Evolutionary conservation across 2,329 filamentous ascomycete genomes (phyloP).

Genomic region (Ascochyta viciae-villosae): DNA sequence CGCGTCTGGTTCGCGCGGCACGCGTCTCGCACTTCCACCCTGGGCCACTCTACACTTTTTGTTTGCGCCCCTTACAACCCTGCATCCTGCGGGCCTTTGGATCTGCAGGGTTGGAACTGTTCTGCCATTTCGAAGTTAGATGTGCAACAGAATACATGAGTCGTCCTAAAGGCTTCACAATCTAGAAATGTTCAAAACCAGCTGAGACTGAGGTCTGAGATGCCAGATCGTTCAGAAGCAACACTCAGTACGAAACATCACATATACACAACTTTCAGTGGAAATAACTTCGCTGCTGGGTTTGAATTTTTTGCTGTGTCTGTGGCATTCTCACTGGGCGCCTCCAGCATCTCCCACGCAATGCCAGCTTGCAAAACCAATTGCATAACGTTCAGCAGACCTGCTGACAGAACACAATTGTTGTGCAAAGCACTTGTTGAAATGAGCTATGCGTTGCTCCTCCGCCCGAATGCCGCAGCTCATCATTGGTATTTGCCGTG

Average conservation of each 20-base stretch:
- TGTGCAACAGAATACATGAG: too few species aligned
- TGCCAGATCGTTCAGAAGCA: too few species aligned
- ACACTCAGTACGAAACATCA: too few species aligned
- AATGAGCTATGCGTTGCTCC: not conserved
- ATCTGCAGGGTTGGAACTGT: too few species aligned
- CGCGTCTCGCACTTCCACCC: conserved; percentile 3
- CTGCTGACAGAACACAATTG: not conserved
- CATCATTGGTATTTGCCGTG: not conserved
- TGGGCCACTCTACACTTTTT: not conserved
- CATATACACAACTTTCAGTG: too few species aligned
- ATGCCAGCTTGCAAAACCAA: not conserved
- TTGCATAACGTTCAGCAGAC: not conserved
- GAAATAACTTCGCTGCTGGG: too few species aligned
- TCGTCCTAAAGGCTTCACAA: too few species aligned
- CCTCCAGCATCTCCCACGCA: not conserved
- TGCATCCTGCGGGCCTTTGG: not conserved
- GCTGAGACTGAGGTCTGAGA: too few species aligned
- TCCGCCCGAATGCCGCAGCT: not conserved
- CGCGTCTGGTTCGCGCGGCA: conserved; percentile 5
- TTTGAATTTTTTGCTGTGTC: too few species aligned
- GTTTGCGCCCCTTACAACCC: not conserved
- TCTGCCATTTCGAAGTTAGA: too few species aligned
- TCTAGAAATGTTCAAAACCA: too few species aligned
- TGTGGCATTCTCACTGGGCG: too few species aligned
- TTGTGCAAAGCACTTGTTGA: not conserved